These are phyloP conservation scores for Scedosporium minutisporum DNA, from an alignment of 2,329 filamentous ascomycete genomes.

Conservation along the genomic window DNA sequence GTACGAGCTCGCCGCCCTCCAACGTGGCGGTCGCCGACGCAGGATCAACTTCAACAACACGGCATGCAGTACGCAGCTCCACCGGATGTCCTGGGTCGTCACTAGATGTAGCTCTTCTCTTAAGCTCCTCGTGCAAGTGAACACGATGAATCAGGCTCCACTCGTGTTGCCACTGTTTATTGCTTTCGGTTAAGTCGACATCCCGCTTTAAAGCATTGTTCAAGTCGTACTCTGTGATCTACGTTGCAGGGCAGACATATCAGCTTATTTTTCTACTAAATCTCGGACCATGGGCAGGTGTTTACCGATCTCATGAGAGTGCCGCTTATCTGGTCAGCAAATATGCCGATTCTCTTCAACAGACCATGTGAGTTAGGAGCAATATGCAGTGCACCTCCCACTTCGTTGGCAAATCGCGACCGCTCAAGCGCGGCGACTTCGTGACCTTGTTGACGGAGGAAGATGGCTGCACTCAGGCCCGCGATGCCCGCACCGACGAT, in stretches of 20 bases:
- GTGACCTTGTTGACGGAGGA: slow-evolving; percentile 24
- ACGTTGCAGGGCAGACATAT: background rate
- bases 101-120: too few species aligned
- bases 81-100: too few species aligned
- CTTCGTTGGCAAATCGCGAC: slow-evolving; percentile 25
- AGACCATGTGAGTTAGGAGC: slow-evolving; percentile 42
- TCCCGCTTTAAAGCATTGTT: slow-evolving; percentile 24
- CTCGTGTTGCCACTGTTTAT: too few species aligned
- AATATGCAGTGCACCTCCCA: slow-evolving; percentile 28
- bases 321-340: slow-evolving; percentile 28
- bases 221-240: slow-evolving; percentile 23
- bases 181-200: too few species aligned
- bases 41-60: too few species aligned
- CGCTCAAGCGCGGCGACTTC: slow-evolving; percentile 25
- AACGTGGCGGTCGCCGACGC: slow-evolving; percentile 32
- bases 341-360: slow-evolving; percentile 30
- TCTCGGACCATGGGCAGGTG: too few species aligned
- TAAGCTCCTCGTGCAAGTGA: too few species aligned
- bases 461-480: slow-evolving; percentile 23
- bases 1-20: slow-evolving; percentile 26
- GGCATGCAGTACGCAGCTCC: too few species aligned
- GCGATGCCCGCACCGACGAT: slow-evolving; percentile 28
- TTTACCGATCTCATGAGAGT: slow-evolving; percentile 14
- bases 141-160: too few species aligned
- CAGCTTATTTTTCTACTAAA: background rate